Conservation (phyloP, 1,284 basidiomycete species). For the Cryptococcus sp. region DNA sequence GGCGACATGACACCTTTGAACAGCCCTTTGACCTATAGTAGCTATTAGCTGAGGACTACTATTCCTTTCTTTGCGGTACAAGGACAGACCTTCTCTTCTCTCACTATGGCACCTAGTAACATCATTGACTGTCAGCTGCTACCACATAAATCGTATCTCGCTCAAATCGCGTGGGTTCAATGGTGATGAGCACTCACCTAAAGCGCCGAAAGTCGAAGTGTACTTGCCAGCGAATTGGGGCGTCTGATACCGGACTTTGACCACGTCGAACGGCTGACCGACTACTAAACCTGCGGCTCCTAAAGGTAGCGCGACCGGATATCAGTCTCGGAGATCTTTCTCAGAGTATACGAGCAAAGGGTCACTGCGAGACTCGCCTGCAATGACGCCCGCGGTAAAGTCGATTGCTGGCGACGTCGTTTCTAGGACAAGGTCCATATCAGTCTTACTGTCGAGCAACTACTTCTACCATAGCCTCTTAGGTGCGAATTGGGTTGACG, state of each 20-base stretch:
- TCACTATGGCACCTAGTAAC: conserved; percentile 38
- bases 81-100: conserved; percentile 35
- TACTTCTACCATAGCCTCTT: too few species aligned
- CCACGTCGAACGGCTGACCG: conserved; percentile 53
- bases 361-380: conserved; percentile 32
- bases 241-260: conserved; percentile 53
- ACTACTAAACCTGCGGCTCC: conserved; percentile 52
- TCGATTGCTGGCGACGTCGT: conserved; percentile 37
- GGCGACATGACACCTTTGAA: conserved; percentile 54
- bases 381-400: conserved; percentile 49
- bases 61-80: too few species aligned
- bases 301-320: conserved; percentile 10
- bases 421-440: not conserved
- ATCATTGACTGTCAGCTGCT: conserved; percentile 2
- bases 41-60: not conserved
- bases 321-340: not conserved
- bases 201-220: conserved; percentile 41
- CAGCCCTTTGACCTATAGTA: conserved; percentile 33
- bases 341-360: not conserved
- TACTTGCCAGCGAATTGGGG: conserved; percentile 46
- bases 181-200: conserved; percentile 37
- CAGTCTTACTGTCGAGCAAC: not conserved
- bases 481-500: not conserved
- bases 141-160: not conserved
- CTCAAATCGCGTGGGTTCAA: not conserved